Base-by-base conservation (phyloP, 2,329 filamentous ascomycete genomes). In the Fusarium agapanthi region DNA sequence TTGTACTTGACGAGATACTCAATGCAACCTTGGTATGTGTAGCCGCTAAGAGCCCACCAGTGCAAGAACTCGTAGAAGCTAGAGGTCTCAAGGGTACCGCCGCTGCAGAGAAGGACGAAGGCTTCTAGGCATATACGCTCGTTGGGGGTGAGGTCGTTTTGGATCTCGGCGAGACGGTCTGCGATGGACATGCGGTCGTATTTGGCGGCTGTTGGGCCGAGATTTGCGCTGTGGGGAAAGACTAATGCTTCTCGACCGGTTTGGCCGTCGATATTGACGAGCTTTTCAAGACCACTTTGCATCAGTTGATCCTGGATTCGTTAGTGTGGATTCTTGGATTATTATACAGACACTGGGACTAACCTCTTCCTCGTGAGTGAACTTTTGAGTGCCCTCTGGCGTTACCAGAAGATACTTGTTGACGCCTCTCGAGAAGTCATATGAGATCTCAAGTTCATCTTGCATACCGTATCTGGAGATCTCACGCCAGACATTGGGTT, bases 31-130 rank as follows among this genome's bases (percentile, higher is more conserved):
- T 78, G 74, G 58, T 82, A 85, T 10, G 78, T 81, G 72, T 84
- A 85, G 34, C 80, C 84, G 59, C 79, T 79, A 4, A 84, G 75
- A 14, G 82, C 85, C 84, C 81, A 86, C 85, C 84, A 86, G 63
- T 85, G 84, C 24, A 87, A 74, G 37, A 86, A 82, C 59, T 87
- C 85, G 53, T 83, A 83, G 64, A 87, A 85, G 28, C 82, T 83
- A 0, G 81, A 83, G 0, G 82, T 84, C 15, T 83, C 80, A 1
- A 85, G 80, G 0, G 82, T 84, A 0, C 77, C 82, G 10, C 84
- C 83, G 55, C 84, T 84, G 66, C 81, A 83, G 4, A 86, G 80
- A 0, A 84, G 76, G 1, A 86, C 75, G 16, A 84, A 85, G 0
- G 79, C 76, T 68, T 86, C 83, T 5, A 86, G 41, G 6, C 77